Percentiles rank a stretch among this genome's conserved stretches.
Evolutionary conservation across 768 basidiomycete genomes (phyloP).

Genomic region (Mycena amicta): DNA sequence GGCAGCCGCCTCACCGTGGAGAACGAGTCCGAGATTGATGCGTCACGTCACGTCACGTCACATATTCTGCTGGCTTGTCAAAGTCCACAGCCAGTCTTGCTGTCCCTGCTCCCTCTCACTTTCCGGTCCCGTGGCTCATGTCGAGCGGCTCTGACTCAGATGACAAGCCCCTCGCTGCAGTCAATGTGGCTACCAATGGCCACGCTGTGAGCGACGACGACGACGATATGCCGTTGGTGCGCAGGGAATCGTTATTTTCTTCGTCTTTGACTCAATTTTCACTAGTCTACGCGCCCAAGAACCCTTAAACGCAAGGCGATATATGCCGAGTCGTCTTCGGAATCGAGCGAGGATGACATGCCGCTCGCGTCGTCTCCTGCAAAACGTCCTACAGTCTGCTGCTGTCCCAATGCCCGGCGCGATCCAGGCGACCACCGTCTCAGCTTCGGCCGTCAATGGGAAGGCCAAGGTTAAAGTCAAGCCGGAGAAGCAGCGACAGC

Average conservation of each 20-base stretch:
- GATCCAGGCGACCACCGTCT: conserved; percentile 39
- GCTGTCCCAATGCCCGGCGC: conserved; percentile 45
- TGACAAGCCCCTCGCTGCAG: conserved; percentile 51
- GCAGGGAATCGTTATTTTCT: too few relatives aligned
- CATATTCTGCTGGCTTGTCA: conserved; percentile 18
- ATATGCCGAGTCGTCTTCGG: conserved; percentile 47
- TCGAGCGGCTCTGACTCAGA: conserved; percentile 55
- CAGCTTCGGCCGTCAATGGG: conserved; percentile 40
- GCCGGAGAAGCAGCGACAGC: conserved; percentile 36
- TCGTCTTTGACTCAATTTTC: too few relatives aligned
- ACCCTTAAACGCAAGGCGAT: conserved; percentile 62
- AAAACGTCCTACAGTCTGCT: conserved; percentile 47
- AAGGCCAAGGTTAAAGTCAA: conserved; percentile 37
- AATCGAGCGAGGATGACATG: conserved; percentile 70
- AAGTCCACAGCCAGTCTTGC: conserved; percentile 9
- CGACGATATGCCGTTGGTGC: conserved; percentile 72
- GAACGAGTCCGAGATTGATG: too few relatives aligned
- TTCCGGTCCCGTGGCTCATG: conserved; percentile 34
- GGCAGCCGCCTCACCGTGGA: too few relatives aligned
- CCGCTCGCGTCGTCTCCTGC: conserved; percentile 75
- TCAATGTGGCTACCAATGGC: conserved; percentile 46
- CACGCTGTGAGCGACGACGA: conserved; percentile 66
- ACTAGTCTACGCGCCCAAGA: conserved; percentile 50
- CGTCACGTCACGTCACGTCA: conserved; percentile 23
- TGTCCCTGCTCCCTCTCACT: conserved; percentile 27